A percentile compares a stretch with the other conserved stretches of the same genome.
Evolutionary conservation across 192 early-diverging fungal species (phyloP).

Genomic region (Allomyces arbusculus): DNA sequence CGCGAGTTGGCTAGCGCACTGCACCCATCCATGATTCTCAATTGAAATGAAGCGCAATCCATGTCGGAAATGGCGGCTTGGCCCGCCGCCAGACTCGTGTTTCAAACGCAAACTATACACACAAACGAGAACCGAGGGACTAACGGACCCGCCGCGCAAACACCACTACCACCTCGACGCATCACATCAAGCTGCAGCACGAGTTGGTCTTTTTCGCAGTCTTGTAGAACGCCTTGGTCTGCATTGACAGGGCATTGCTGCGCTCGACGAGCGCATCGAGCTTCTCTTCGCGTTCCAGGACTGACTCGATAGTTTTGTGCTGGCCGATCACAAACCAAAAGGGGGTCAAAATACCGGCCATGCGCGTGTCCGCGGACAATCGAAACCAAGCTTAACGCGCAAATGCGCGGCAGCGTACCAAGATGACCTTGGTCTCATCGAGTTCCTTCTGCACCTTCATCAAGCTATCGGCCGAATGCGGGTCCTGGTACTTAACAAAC

Average conservation of each 20-base stretch:
- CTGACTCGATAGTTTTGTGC: conserved; percentile 83
- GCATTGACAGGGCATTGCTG: conserved; percentile 62
- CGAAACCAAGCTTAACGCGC: not conserved
- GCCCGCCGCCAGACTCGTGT: too few species aligned
- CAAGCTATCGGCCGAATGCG: conserved; percentile 73
- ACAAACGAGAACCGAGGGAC: too few species aligned
- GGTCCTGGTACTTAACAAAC: conserved; percentile 72
- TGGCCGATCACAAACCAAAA: not conserved
- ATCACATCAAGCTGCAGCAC: conserved; percentile 1
- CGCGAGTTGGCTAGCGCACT: too few species aligned
- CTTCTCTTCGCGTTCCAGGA: conserved; percentile 74
- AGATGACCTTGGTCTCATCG: conserved; percentile 86
- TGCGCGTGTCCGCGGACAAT: not conserved
- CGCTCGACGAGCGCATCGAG: conserved; percentile 69
- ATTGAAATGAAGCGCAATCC: too few species aligned
- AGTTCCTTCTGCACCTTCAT: conserved; percentile 85
- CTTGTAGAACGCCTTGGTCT: conserved; percentile 92
- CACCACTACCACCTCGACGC: not conserved
- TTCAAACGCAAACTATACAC: too few species aligned
- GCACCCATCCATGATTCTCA: too few species aligned
- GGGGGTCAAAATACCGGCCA: not conserved
- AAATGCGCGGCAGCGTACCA: conserved; percentile 24
- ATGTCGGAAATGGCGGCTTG: too few species aligned
- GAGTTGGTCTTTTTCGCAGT: conserved; percentile 59
- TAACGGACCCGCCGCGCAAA: too few species aligned